Percentiles rank a stretch among this genome's conserved stretches.
Conservation (phyloP, 345 rosid genomes). For the Hypericum perforatum region DNA sequence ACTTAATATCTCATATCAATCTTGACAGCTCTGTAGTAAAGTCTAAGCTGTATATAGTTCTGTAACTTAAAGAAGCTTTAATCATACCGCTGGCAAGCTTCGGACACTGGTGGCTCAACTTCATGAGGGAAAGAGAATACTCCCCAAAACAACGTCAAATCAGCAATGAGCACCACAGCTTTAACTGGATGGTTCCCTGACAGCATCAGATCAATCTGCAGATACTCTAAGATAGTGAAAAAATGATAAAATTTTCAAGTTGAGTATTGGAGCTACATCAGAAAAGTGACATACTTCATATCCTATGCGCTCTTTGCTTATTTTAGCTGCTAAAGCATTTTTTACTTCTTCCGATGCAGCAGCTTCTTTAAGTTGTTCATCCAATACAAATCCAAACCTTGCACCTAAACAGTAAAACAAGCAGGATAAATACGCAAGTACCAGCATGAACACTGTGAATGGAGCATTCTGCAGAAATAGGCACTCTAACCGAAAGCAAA, state of each 20-base stretch:
- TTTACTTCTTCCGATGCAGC: constrained; percentile 70
- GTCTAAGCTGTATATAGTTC: no score
- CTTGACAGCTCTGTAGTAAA: background rate
- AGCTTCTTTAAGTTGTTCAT: constrained; percentile 64
- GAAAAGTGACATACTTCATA: constrained; percentile 49
- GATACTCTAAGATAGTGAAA: no score
- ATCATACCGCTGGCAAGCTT: constrained; percentile 50
- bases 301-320: constrained; percentile 91
- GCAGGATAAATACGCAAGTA: constrained; percentile 5
- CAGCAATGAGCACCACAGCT: constrained; percentile 45
- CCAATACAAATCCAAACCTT: constrained; percentile 64
- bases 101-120: constrained; percentile 41
- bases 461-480: no score
- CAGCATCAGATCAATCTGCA: constrained; percentile 85
- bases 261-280: background rate
- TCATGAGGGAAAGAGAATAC: constrained; percentile 57
- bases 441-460: background rate
- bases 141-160: constrained; percentile 53
- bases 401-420: constrained; percentile 53
- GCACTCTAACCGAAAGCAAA: background rate
- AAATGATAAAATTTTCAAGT: no score
- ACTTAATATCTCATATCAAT: background rate
- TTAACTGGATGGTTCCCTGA: constrained; percentile 72
- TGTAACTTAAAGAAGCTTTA: background rate
- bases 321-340: constrained; percentile 71